These are phyloP conservation scores for Calonectria ilicicola DNA, from an alignment of 2,329 filamentous ascomycete genomes.

Conservation along the genomic window DNA sequence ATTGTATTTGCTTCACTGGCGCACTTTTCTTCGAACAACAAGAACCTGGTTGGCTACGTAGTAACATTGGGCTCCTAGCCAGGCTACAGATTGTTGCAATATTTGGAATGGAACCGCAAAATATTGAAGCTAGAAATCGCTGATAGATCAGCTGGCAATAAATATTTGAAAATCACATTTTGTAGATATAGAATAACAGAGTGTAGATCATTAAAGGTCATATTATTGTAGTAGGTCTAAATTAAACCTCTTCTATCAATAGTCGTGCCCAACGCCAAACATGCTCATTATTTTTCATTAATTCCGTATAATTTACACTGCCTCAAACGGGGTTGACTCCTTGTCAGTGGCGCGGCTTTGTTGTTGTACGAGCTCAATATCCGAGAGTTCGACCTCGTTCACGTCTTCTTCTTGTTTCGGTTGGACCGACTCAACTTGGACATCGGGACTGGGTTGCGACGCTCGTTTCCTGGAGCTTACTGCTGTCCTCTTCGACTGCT, in stretches of 20 bases:
- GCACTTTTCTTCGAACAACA: no score
- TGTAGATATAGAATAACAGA: neutral
- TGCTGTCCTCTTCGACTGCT: conserved; percentile 1
- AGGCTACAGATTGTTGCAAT: no score
- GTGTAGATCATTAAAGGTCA: neutral
- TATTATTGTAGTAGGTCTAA: neutral
- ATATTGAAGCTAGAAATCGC: no score
- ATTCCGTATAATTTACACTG: conserved; percentile 1
- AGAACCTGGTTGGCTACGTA: no score
- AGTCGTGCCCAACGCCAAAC: neutral
- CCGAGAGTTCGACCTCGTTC: conserved; percentile 5
- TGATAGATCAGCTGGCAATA: neutral
- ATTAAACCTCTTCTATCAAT: neutral
- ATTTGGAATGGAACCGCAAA: no score
- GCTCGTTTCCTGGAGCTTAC: neutral
- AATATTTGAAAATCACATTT: neutral
- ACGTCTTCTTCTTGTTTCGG: neutral
- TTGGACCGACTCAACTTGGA: neutral
- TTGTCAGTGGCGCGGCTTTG: neutral
- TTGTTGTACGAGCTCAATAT: neutral
- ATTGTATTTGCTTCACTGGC: neutral
- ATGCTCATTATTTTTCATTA: neutral
- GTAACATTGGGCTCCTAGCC: no score
- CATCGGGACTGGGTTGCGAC: neutral
- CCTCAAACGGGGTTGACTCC: conserved; percentile 10